Conservation (phyloP, 805 yeast species). For the Torulaspora gathmanii region DNA sequence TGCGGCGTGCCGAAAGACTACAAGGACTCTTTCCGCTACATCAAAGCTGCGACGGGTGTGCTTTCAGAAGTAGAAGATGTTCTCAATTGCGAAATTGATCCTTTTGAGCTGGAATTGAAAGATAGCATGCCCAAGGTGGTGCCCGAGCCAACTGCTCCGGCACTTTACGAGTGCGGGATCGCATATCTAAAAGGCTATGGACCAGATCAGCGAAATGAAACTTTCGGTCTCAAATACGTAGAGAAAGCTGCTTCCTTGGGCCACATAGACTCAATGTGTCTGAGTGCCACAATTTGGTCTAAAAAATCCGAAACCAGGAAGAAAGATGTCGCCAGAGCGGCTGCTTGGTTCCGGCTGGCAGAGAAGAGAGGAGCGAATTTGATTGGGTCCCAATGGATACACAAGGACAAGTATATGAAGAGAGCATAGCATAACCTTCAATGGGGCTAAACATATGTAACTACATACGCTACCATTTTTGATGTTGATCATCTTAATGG, state of each 20-base stretch:
- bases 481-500: neutral
- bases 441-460: neutral
- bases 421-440: neutral
- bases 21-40: conserved; percentile 53
- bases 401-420: conserved; percentile 58
- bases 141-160: conserved; percentile 44
- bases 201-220: conserved; percentile 41
- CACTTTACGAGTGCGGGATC: conserved; percentile 60
- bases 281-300: conserved; percentile 66
- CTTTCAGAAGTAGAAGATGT: conserved; percentile 26
- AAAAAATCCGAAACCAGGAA: conserved; percentile 48
- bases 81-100: conserved; percentile 30
- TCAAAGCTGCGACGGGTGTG: conserved; percentile 49
- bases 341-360: conserved; percentile 65
- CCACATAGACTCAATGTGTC: conserved; percentile 60
- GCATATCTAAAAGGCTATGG: conserved; percentile 57
- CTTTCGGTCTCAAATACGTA: conserved; percentile 51
- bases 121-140: conserved; percentile 36
- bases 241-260: conserved; percentile 67
- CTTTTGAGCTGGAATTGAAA: conserved; percentile 31
- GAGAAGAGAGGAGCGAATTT: conserved; percentile 56
- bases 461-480: neutral
- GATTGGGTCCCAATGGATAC: conserved; percentile 71
- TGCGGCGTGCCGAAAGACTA: conserved; percentile 61
- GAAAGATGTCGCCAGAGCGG: conserved; percentile 57